Percentiles rank a stretch among this genome's conserved stretches.
Evolutionary conservation across 1,284 basidiomycete genomes (phyloP).

Genomic region (Mycosarcoma maydis): DNA sequence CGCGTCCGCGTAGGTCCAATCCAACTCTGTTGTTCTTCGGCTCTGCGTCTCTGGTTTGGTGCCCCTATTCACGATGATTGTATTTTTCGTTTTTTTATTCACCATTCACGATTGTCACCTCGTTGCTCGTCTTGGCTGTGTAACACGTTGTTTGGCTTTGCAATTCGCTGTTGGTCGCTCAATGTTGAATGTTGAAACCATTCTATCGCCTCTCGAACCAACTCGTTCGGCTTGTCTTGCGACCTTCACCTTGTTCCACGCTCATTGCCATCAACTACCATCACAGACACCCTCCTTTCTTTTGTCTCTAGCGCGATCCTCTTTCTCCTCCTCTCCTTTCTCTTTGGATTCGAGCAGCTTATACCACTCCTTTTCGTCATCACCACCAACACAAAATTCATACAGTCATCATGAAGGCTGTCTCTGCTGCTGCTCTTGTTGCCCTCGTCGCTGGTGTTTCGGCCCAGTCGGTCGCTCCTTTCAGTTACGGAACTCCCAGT

Average conservation of each 20-base stretch:
- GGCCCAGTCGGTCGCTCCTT: conserved; percentile 40
- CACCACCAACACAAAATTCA: conserved; percentile 2
- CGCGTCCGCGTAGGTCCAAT: too few species aligned
- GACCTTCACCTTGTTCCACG: conserved; percentile 10
- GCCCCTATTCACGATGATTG: too few species aligned
- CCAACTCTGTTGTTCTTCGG: too few species aligned
- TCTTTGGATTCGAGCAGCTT: conserved; percentile 3
- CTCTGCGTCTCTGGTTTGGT: too few species aligned
- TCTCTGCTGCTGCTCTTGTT: conserved; percentile 23
- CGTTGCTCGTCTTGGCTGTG: too few species aligned
- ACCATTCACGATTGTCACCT: too few species aligned
- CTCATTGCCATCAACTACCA: conserved; percentile 5
- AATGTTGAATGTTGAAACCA: too few species aligned
- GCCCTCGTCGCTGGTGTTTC: conserved; percentile 36
- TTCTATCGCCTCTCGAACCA: too few species aligned
- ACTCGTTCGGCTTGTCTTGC: conserved; percentile 4
- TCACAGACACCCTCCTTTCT: conserved; percentile 2
- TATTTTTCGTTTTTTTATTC: too few species aligned
- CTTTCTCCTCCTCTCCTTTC: conserved; percentile 1
- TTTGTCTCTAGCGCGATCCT: conserved; percentile 1
- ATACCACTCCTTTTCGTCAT: conserved; percentile 1
- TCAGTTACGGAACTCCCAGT: conserved; percentile 59
- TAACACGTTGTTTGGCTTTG: too few species aligned
- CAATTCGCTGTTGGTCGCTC: not conserved
- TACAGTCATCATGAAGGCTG: conserved; percentile 41